Evolutionary conservation across 305 asterid genomes (phyloP).

Genomic region (Fraxinus ornus): DNA sequence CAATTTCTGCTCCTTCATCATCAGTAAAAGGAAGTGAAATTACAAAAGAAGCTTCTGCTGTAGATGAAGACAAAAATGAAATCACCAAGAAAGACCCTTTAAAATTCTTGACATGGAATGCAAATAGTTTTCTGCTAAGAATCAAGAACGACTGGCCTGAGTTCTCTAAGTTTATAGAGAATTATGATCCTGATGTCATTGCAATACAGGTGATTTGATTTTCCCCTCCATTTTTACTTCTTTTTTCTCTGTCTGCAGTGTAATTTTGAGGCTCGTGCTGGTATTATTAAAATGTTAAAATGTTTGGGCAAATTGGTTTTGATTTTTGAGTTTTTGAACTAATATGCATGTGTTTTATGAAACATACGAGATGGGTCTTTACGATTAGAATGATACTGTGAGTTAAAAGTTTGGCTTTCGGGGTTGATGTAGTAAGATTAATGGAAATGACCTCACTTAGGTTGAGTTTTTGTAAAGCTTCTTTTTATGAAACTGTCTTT

Average conservation of each 20-base stretch:
- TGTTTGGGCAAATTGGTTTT: constrained; percentile 6
- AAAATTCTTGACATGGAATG: constrained; percentile 91
- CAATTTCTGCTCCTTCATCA: constrained; percentile 36
- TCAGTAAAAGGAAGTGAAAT: constrained; percentile 27
- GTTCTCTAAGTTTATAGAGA: constrained; percentile 59
- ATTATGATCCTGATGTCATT: constrained; percentile 79
- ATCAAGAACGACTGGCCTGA: constrained; percentile 78
- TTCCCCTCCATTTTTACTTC: neutral
- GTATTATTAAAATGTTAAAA: neutral
- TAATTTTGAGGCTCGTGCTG: constrained; percentile 5
- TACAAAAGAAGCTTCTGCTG: constrained; percentile 32
- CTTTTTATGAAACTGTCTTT: neutral
- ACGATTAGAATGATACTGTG: neutral
- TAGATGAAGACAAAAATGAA: constrained; percentile 23
- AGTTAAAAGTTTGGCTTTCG: neutral
- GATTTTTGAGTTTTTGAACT: constrained; percentile 5
- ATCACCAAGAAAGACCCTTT: constrained; percentile 50
- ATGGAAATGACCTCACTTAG: neutral
- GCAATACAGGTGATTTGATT: constrained; percentile 64
- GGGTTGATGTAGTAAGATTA: neutral
- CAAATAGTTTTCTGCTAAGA: constrained; percentile 76
- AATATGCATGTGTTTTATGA: constrained; percentile 14
- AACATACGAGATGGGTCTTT: constrained; percentile 1
- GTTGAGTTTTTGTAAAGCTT: neutral
- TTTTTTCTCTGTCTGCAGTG: neutral